Evolutionary conservation across 2,329 filamentous ascomycete species (phyloP).

Genomic region (Trichoderma oligosporum): DNA sequence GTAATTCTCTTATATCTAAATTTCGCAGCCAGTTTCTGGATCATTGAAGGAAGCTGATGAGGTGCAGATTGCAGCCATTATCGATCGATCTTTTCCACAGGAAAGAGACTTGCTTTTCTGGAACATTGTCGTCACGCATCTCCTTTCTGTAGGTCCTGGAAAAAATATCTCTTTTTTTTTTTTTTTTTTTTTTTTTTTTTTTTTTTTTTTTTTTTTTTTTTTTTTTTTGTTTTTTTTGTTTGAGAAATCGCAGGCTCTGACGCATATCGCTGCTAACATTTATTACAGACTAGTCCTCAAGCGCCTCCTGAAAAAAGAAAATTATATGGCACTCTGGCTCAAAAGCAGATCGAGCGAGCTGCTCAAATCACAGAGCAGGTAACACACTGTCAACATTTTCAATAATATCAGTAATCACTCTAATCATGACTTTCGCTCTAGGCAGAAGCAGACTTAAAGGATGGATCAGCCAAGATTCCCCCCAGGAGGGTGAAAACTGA

Average conservation of each 20-base stretch:
- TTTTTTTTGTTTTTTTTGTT: too few species aligned
- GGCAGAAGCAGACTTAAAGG: constrained; percentile 24
- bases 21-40: background rate
- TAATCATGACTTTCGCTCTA: constrained; percentile 5
- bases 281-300: constrained; percentile 43
- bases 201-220: too few species aligned
- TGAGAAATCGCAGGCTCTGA: background rate
- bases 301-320: constrained; percentile 47
- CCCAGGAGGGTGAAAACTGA: constrained; percentile 41
- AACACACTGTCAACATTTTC: constrained; percentile 7
- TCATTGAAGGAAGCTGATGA: background rate
- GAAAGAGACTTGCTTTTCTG: constrained; percentile 51
- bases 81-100: constrained; percentile 49
- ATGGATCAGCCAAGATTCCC: constrained; percentile 25
- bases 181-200: too few species aligned
- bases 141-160: constrained; percentile 46
- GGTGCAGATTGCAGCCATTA: constrained; percentile 50
- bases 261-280: background rate
- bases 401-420: background rate
- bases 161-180: too few species aligned
- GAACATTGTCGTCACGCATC: constrained; percentile 52
- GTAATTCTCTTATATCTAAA: constrained; percentile 31
- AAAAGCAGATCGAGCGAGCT: constrained; percentile 50
- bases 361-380: constrained; percentile 45
- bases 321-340: constrained; percentile 49